Evolutionary conservation across 768 basidiomycete genomes (phyloP).

Genomic region (Cystofilobasidium bisporidii): DNA sequence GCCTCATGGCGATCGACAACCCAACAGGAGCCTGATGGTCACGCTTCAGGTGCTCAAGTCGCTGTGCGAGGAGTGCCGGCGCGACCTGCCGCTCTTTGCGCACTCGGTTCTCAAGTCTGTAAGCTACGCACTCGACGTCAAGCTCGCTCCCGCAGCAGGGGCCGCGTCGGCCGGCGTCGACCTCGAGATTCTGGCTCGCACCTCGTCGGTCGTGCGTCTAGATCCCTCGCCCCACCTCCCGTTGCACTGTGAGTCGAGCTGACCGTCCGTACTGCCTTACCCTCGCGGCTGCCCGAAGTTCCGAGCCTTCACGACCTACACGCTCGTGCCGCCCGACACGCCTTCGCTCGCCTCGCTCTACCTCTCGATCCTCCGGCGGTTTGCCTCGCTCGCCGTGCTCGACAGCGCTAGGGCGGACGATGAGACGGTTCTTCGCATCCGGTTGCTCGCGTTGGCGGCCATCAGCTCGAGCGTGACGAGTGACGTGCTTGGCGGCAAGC

Average conservation of each 20-base stretch:
- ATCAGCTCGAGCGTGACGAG: conserved; percentile 71
- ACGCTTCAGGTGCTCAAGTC: conserved; percentile 22
- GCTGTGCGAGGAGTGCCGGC: conserved; percentile 22
- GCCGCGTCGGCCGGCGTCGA: conserved; percentile 33
- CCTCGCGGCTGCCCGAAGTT: conserved; percentile 48
- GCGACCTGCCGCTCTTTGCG: conserved; percentile 37
- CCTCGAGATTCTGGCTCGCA: conserved; percentile 41
- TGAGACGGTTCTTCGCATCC: conserved; percentile 64
- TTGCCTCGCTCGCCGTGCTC: conserved; percentile 53
- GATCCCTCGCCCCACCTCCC: too few species aligned
- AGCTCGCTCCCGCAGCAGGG: conserved; percentile 22
- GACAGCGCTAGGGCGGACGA: conserved; percentile 38
- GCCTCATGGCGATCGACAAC: too few species aligned
- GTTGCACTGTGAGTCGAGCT: not conserved
- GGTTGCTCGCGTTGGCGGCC: conserved; percentile 80
- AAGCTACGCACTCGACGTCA: conserved; percentile 34
- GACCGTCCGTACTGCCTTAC: not conserved
- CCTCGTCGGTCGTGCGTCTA: conserved; percentile 66
- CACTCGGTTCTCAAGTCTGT: conserved; percentile 33
- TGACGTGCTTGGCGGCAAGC: conserved; percentile 69
- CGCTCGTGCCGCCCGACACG: conserved; percentile 50
- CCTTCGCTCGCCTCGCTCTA: conserved; percentile 75
- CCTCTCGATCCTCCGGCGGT: conserved; percentile 55
- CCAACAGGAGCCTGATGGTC: conserved; percentile 11
- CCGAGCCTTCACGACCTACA: conserved; percentile 83